Evolutionary conservation across 768 basidiomycete species (phyloP).

Genomic region (Lactarius sp.): DNA sequence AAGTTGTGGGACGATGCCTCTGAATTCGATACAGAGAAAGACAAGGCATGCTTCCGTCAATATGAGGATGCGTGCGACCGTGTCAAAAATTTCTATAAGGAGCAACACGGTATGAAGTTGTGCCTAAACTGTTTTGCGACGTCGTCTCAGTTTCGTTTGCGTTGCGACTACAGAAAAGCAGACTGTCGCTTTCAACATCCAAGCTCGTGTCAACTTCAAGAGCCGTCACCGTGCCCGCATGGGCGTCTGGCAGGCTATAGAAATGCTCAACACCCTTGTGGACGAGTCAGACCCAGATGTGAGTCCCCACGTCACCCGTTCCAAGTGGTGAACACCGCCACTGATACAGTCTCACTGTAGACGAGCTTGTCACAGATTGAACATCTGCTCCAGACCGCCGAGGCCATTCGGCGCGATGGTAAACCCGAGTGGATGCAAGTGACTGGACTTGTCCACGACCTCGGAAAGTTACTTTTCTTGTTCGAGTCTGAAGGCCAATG

Average conservation of each 20-base stretch:
- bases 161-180: conserved; percentile 61
- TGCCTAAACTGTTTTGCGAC: conserved; percentile 6
- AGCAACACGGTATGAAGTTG: conserved; percentile 58
- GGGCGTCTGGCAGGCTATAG: conserved; percentile 82
- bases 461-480: conserved; percentile 81
- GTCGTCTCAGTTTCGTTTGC: conserved; percentile 6
- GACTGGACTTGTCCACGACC: conserved; percentile 81
- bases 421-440: conserved; percentile 94
- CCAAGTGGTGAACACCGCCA: neutral
- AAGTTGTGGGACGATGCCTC: conserved; percentile 52
- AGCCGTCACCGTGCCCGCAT: conserved; percentile 64
- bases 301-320: conserved; percentile 21
- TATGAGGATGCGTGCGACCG: conserved; percentile 74
- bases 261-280: conserved; percentile 79
- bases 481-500: conserved; percentile 88
- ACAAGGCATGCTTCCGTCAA: conserved; percentile 65
- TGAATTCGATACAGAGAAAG: conserved; percentile 54
- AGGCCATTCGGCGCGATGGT: conserved; percentile 79
- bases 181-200: conserved; percentile 79
- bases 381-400: conserved; percentile 88
- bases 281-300: conserved; percentile 93
- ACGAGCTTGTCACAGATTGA: conserved; percentile 81
- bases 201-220: conserved; percentile 70
- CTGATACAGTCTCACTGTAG: conserved; percentile 34
- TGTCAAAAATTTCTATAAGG: conserved; percentile 72